phyloP scores from a whole-genome alignment of 2,329 filamentous ascomycete genomes.

The Hymenoscyphus linearis region DNA sequence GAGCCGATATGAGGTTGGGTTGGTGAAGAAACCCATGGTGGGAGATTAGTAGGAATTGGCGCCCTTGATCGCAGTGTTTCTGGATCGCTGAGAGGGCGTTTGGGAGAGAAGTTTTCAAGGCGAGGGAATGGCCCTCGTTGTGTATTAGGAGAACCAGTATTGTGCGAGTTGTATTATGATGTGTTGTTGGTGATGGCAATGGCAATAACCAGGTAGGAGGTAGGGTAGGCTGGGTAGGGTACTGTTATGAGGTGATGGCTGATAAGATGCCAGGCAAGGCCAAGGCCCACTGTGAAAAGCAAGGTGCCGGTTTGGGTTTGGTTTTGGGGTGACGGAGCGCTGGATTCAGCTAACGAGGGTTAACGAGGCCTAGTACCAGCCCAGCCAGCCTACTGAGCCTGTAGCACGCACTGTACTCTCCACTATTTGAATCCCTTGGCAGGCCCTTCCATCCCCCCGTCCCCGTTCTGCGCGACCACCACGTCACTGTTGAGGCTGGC shows the following conservation, averaged over 20 bases:
- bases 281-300: neutral
- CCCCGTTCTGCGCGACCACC: neutral
- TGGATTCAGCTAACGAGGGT: neutral
- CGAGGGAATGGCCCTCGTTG: neutral
- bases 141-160: neutral
- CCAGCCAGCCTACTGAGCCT: too few relatives aligned
- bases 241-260: neutral
- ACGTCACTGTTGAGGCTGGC: neutral
- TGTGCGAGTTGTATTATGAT: neutral
- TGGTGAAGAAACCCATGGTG: conserved; percentile 40
- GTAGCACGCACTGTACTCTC: too few relatives aligned
- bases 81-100: neutral
- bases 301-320: neutral
- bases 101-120: neutral
- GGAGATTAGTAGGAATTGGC: neutral
- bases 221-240: neutral
- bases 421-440: neutral
- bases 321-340: neutral
- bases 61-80: conserved; percentile 17
- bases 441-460: neutral
- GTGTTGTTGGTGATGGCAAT: neutral
- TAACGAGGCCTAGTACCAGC: neutral
- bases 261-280: neutral
- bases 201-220: neutral
- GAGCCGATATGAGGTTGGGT: conserved; percentile 43